Base-by-base conservation (phyloP, 106 monocot species). In the Phalaenopsis aphrodite region DNA sequence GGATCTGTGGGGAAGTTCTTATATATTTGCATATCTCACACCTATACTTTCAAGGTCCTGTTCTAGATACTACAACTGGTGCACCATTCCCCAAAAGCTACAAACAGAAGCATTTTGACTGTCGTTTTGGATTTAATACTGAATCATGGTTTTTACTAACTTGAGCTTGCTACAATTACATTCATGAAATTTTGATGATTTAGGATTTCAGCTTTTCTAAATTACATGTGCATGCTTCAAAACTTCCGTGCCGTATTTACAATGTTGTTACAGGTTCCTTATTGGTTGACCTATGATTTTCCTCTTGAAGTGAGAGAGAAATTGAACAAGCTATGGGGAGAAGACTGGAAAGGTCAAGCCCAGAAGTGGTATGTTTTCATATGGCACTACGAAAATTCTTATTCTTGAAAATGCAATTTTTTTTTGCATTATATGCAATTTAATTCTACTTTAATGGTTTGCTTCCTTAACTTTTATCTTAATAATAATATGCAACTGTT, bases 201-300 rank as follows among this genome's bases (percentile, higher is more conserved):
- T 39, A 8, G 39, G 12, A 11, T 37, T 74, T 43, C 18, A 72
- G 3, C 14, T 74, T 41, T 30, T 39, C 37, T 3, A 9, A 16
- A 72, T 48, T 19, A 9, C n/a, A 39, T 55, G 55, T 68, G 5
- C 9, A 3, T 19, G 16, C n/a, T 2, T 19, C 66, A 38, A 42
- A 61, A 14, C 14, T 77, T 19, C 5, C 37, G 38, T 78, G 24
- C 41, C 45, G 9, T 18, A 41, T 41, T 64, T 77, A 42, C 43
- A 39, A 65, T 67, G 30, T 68, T 87, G 19, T 30, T 89, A 76
- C 84, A 96, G 95, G 89, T 82, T 77, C 96, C 93, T 8, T 81
- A 86, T 80, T 96, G 96, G 94, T 68, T 96, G 78, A 94, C 93
- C 17, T 96, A 96, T 84, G 96, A 96, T 84, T 96, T 96, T 46